Conservation (phyloP, 1,139 yeast species). For the Taiozyma sp. region DNA sequence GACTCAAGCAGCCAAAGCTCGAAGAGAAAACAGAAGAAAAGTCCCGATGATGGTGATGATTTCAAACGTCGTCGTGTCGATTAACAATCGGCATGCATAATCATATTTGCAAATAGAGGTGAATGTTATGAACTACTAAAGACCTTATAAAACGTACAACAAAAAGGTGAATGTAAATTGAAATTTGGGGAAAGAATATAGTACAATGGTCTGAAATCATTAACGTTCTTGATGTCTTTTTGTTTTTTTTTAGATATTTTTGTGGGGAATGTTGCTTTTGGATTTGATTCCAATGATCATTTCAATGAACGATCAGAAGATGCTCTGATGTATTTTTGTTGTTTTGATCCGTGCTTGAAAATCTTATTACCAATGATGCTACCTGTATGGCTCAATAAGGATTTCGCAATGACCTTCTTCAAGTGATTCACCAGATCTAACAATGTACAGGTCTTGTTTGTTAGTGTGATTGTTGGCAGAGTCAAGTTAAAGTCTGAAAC, state of each 20-base stretch:
- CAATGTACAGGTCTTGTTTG: constrained; percentile 44
- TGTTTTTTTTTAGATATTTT: not conserved
- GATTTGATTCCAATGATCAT: no score
- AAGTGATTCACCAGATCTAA: constrained; percentile 48
- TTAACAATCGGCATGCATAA: not conserved
- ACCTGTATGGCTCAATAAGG: constrained; percentile 54
- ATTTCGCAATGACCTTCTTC: constrained; percentile 45
- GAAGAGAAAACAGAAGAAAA: constrained; percentile 21
- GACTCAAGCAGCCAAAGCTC: constrained; percentile 31
- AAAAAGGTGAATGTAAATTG: not conserved
- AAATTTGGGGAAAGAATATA: not conserved
- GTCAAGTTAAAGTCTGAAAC: constrained; percentile 52
- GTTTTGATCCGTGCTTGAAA: constrained; percentile 18
- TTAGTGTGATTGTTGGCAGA: constrained; percentile 47
- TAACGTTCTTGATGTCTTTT: not conserved
- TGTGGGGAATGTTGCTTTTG: not conserved
- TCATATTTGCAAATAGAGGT: not conserved
- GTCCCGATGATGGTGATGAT: constrained; percentile 14
- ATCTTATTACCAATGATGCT: constrained; percentile 52
- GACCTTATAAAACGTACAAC: not conserved
- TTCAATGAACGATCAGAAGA: not conserved
- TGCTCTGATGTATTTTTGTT: constrained; percentile 8
- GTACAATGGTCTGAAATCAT: not conserved
- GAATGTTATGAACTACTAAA: not conserved
- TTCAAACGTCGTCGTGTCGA: constrained; percentile 23